These are phyloP conservation scores for Zelonia costaricensis DNA, from an alignment of 208 protist species.

Conservation along the genomic window DNA sequence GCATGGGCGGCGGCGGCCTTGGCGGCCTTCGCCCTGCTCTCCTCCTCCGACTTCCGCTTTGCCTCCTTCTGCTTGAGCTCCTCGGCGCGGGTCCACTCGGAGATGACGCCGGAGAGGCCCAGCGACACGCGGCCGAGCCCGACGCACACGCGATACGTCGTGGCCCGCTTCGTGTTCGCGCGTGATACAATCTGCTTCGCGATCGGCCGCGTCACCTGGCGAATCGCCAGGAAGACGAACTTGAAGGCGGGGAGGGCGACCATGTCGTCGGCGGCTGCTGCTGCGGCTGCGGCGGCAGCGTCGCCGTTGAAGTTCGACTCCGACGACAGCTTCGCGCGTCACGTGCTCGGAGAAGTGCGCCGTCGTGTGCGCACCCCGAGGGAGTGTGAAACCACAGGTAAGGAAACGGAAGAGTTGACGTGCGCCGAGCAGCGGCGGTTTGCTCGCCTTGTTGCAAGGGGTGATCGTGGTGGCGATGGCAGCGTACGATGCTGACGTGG, in stretches of 20 bases:
- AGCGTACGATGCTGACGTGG: too few relatives aligned
- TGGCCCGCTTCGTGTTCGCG: constrained; percentile 47
- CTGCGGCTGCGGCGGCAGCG: background rate
- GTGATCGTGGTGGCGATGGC: too few relatives aligned
- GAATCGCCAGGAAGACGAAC: constrained; percentile 75
- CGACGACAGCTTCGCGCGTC: constrained; percentile 11
- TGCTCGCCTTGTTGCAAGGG: too few relatives aligned
- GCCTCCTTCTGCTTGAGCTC: constrained; percentile 31
- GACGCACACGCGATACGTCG: constrained; percentile 76
- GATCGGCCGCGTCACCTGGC: constrained; percentile 78
- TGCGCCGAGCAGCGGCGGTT: too few relatives aligned
- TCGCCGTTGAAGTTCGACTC: background rate
- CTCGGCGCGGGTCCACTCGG: constrained; percentile 61
- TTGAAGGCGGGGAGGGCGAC: constrained; percentile 73
- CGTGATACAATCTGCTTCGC: constrained; percentile 57
- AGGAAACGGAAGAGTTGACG: too few relatives aligned
- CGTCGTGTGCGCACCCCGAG: background rate
- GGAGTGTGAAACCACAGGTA: too few relatives aligned
- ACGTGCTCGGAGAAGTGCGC: background rate
- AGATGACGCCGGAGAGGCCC: constrained; percentile 67
- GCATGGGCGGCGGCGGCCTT: constrained; percentile 23
- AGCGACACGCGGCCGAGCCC: constrained; percentile 76
- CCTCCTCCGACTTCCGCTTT: constrained; percentile 29
- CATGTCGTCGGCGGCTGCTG: constrained; percentile 51
- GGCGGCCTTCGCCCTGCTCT: constrained; percentile 12